Conservation (phyloP, 1,284 basidiomycete species). For the Leucoagaricus sp. region DNA sequence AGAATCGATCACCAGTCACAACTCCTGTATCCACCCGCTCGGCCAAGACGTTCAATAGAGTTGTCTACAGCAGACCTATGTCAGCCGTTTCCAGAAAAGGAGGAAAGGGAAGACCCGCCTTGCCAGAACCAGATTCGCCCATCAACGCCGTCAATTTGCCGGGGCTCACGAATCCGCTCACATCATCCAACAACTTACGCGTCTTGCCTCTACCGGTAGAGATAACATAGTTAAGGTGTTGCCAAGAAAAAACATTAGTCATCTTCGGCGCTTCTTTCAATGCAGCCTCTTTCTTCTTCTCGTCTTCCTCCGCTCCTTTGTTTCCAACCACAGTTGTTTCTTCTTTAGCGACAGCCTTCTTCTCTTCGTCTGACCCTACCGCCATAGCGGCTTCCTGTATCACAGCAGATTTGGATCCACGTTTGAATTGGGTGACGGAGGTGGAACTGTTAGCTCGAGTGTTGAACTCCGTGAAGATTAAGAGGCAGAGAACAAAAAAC, state of each 20-base stretch:
- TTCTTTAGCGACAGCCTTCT: conserved; percentile 13
- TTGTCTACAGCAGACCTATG: conserved; percentile 51
- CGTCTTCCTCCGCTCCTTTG: conserved; percentile 2
- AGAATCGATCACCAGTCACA: conserved; percentile 77
- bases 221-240: conserved; percentile 63
- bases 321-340: not conserved
- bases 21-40: conserved; percentile 79
- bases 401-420: conserved; percentile 28
- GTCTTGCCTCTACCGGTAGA: conserved; percentile 51
- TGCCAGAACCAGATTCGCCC: conserved; percentile 81
- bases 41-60: conserved; percentile 82
- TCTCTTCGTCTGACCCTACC: conserved; percentile 33
- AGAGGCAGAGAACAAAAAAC: conserved; percentile 47
- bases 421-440: conserved; percentile 37
- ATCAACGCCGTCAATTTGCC: conserved; percentile 80
- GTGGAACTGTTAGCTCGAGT: conserved; percentile 31
- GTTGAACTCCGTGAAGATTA: conserved; percentile 50
- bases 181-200: conserved; percentile 70
- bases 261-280: conserved; percentile 29
- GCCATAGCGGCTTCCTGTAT: conserved; percentile 24
- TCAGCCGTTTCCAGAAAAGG: conserved; percentile 18
- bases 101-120: conserved; percentile 41
- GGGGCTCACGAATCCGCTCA: conserved; percentile 83
- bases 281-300: conserved; percentile 24
- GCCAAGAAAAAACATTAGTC: conserved; percentile 63